Evolutionary conservation across 2,329 filamentous ascomycete genomes (phyloP).

Genomic region (Alternaria sp.): DNA sequence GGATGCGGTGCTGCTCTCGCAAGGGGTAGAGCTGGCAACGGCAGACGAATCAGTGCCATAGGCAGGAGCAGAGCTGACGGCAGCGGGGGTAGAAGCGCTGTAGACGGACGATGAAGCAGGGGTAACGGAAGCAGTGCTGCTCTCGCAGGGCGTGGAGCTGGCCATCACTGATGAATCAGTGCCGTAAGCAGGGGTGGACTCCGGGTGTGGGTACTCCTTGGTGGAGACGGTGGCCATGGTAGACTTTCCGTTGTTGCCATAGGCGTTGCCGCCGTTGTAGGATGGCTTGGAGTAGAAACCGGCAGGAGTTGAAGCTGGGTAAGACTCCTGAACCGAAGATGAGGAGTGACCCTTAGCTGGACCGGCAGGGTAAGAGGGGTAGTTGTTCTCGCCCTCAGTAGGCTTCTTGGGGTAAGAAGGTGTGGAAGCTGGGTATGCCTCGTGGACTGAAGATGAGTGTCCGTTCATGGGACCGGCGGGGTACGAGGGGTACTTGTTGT

Average conservation of each 20-base stretch:
- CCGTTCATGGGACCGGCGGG: neutral
- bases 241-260: neutral
- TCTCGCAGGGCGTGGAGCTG: neutral
- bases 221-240: constrained; percentile 1
- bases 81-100: neutral
- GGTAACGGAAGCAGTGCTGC: neutral
- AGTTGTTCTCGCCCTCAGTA: neutral
- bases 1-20: constrained; percentile 6
- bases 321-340: neutral
- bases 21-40: constrained; percentile 2
- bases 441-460: neutral
- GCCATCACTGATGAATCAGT: neutral
- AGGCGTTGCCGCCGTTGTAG: neutral
- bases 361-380: constrained; percentile 3
- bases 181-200: neutral
- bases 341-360: neutral
- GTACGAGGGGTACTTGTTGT: constrained; percentile 10
- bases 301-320: neutral
- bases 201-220: neutral
- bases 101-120: neutral
- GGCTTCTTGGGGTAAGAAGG: neutral
- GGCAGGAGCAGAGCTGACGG: neutral
- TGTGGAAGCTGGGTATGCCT: neutral
- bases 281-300: constrained; percentile 6
- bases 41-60: neutral